Conservation (phyloP, 148 eudicot genomes). For the Arctostaphylos glauca region DNA sequence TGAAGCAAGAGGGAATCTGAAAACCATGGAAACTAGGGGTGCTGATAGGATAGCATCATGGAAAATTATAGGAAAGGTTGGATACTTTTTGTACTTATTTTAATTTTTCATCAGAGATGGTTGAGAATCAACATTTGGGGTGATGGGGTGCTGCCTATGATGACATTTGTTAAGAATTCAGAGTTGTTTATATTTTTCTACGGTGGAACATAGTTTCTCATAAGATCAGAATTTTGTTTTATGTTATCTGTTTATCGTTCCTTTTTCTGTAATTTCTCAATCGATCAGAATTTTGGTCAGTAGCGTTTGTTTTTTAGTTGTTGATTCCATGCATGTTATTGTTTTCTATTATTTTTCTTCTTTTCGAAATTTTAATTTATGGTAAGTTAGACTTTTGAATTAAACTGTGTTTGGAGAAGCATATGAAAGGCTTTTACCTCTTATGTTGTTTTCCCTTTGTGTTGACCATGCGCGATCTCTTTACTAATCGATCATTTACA, state of each 20-base stretch:
- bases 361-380: not conserved
- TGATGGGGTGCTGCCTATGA: not conserved
- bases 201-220: not conserved
- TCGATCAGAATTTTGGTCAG: not conserved
- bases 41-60: not conserved
- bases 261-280: not conserved
- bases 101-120: not conserved
- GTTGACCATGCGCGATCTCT: not conserved
- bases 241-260: not conserved
- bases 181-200: not conserved
- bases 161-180: not conserved
- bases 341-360: not conserved
- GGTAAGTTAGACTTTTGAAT: not conserved
- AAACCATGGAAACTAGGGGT: not conserved
- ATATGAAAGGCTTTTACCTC: not conserved
- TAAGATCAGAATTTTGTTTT: not conserved
- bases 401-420: constrained; percentile 2
- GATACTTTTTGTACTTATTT: not conserved
- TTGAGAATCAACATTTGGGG: not conserved
- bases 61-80: not conserved
- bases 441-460: not conserved
- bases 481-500: not conserved
- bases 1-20: not conserved
- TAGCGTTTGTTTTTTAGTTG: not conserved
- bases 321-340: not conserved